Base-by-base conservation (phyloP, 371 early-diverging fungal genomes). In the Coemansia sp. region DNA sequence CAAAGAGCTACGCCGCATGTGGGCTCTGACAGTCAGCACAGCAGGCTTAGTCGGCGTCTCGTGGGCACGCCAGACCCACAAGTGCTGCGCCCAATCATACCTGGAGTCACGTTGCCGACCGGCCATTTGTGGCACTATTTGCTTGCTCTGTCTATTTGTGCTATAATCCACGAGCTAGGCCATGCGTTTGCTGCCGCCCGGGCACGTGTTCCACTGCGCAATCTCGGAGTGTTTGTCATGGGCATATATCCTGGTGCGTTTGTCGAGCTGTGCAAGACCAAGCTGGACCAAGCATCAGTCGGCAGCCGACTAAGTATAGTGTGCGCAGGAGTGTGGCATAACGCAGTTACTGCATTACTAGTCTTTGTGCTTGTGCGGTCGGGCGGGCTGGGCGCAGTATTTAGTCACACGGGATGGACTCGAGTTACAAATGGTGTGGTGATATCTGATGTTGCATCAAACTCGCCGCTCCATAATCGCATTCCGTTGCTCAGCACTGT, bases 271-370 rank as follows among this genome's bases (percentile, higher is more conserved):
- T 79, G 86, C 5, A 76, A 85, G 37, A 51, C 39, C 11, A 47
- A 63, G 21, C 55, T 73, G 54, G 74, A 66, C 18, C 81, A 82
- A 22, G 72, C 80, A 24, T 81, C 89, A 0, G 66, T 83, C 0
- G 66, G 80, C 18, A 34, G 27, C 13, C 88, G 86, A 54, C 81
- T 93, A 34, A 81, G 85, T 21, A 86, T 93, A 39, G 82, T 89
- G 7, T 92, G 91, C 66, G 93, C 91, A 0, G 93, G 93, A 21
- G 92, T 93, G 2, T 91, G 91, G 91, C 91, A 93, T 69, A 93
- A 93, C 64, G 73, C 82, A 0, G 73, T 89, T 0, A 59, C 89
- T 5, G 90, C 85, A 51, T 5, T 83, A 2, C 59, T 77, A 6
- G 80, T 82, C 3, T 80, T 80, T 63, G 42, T 83, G 6, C 72